Base-by-base conservation (phyloP, 805 yeast species). In the Sugiyamaella americana region DNA sequence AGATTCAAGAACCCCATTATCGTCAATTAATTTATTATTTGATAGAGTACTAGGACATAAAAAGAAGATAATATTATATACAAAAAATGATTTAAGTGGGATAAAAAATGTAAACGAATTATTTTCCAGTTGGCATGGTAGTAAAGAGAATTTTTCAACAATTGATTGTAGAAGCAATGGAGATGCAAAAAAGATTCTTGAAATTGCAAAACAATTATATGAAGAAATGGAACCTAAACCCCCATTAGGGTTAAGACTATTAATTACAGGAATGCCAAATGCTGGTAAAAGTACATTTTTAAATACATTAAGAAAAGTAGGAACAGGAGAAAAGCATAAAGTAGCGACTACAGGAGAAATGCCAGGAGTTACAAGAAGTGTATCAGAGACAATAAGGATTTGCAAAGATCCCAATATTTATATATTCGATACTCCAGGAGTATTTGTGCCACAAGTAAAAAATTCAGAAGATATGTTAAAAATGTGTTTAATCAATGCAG, bases 191-290 rank as follows among this genome's bases (percentile, higher is more conserved):
- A 63, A 66, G 37, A 61, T 89, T 3, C 66, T 84, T 13, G 70
- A 74, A 6, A 56, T 70, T 10, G 67, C 86, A 2, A 70, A 69
- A 32, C 70, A 73, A 44, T 66, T 50, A 24, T 46, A 75, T 55
- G 51, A 63, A 22, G 51, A 60, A 3, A 68, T 79, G 73, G 63
- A 62, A 17, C 87, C 91, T 0, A 77, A 81, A 1, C 94, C 96
- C 0, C 96, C 97, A 0, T 64, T 88, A 49, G 98, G 98, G 0
- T 68, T 84, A 41, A 66, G 88, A 19, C 64, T 85, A 48, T 70
- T 89, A 70, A 77, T 91, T 39, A 80, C 83, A 4, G 98, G 98
- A 0, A 85, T 93, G 93, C 98, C 98, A 1, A 93, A 93, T 61
- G 95, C 88, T n/a, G 98, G 98, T 0, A 93, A 93, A 64, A 84